Conservation (phyloP, 2,329 filamentous ascomycete species). For the Ceratocystis diversiconidia region DNA sequence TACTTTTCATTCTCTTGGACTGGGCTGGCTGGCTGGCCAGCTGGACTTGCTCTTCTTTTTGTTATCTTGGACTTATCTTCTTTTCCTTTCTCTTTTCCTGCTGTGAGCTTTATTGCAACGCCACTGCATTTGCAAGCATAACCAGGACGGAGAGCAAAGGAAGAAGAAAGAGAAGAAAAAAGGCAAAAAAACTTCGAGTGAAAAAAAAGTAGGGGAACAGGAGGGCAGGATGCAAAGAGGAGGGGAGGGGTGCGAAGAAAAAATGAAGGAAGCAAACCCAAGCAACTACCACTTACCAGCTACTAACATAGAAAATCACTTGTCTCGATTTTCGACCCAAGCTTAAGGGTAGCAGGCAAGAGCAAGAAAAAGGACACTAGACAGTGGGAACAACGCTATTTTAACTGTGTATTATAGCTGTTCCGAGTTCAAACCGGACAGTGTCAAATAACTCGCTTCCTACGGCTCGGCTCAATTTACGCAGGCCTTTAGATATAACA, state of each 20-base stretch:
- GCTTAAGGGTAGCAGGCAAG: not conserved
- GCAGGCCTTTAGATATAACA: not conserved
- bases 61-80: not conserved
- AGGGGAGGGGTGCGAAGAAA: not conserved
- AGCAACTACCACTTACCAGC: constrained; percentile 3
- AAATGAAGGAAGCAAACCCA: not conserved
- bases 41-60: not conserved
- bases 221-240: not conserved
- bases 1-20: not conserved
- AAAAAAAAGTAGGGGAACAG: not conserved
- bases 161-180: not conserved
- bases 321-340: not conserved
- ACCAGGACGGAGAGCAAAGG: not conserved
- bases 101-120: not conserved
- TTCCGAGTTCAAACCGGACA: not conserved
- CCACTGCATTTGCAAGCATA: too few species aligned
- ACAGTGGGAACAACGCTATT: not conserved
- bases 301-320: not conserved
- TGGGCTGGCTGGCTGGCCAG: not conserved
- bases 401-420: not conserved
- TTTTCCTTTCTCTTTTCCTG: not conserved
- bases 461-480: not conserved
- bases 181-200: not conserved
- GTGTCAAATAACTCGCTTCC: not conserved
- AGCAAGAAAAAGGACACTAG: not conserved